phyloP scores from a whole-genome alignment of 225 moss, liverwort and hornwort genomes.

The Rhytidiadelphus loreus region DNA sequence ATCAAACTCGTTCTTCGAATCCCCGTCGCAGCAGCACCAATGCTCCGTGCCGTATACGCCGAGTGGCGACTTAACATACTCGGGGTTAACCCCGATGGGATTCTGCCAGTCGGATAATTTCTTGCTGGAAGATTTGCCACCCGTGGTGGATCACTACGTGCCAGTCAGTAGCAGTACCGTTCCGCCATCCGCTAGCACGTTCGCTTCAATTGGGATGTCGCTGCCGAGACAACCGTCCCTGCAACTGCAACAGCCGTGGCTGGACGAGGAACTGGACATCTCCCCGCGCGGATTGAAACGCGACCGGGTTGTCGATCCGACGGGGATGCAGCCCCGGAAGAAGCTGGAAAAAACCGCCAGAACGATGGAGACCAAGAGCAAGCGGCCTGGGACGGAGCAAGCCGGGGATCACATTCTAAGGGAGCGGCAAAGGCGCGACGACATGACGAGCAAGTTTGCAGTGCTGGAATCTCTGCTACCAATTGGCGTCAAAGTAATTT shows the following conservation, averaged over 20 bases:
- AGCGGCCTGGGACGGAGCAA: constrained; percentile 16
- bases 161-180: not conserved
- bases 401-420: constrained; percentile 44
- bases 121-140: constrained; percentile 7
- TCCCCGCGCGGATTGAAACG: constrained; percentile 10
- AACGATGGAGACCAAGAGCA: not conserved
- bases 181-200: not conserved
- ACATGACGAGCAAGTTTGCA: constrained; percentile 51
- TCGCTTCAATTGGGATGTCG: not conserved
- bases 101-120: constrained; percentile 16
- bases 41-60: not conserved
- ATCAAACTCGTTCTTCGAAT: constrained; percentile 5
- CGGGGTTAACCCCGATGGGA: constrained; percentile 1
- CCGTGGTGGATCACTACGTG: not conserved
- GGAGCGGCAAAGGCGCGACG: constrained; percentile 45
- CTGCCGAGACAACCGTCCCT: not conserved
- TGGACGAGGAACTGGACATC: not conserved
- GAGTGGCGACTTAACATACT: not conserved
- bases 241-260: not conserved
- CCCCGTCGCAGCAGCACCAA: not conserved
- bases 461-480: constrained; percentile 38
- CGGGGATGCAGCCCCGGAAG: not conserved
- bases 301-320: not conserved
- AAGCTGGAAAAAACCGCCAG: not conserved
- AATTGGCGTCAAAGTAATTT: constrained; percentile 34